Evolutionary conservation across 2,329 filamentous ascomycete species (phyloP).

Genomic region (Leptodontidium sp.): DNA sequence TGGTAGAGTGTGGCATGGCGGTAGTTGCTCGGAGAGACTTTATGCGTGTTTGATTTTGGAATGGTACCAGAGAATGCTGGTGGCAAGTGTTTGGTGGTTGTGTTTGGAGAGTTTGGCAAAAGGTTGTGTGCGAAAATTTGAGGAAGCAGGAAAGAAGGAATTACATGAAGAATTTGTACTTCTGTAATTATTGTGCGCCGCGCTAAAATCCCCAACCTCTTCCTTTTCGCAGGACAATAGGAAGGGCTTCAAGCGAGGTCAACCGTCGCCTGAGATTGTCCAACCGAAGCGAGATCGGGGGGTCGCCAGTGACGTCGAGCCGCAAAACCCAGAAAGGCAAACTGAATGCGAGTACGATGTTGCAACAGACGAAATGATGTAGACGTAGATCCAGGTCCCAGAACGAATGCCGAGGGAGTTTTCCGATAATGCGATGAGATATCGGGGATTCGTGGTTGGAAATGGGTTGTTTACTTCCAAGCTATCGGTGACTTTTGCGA

Average conservation of each 20-base stretch:
- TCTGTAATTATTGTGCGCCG: background rate
- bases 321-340: no score
- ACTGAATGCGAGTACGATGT: no score
- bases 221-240: conserved; percentile 17
- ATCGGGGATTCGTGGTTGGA: no score
- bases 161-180: background rate
- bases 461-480: conserved; percentile 1
- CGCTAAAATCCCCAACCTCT: conserved; percentile 8
- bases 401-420: no score
- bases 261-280: background rate
- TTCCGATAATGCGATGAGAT: background rate
- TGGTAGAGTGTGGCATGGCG: background rate
- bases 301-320: background rate
- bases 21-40: background rate
- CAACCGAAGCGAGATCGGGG: background rate
- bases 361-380: no score
- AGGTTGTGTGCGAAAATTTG: background rate
- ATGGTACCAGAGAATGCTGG: background rate
- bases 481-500: background rate
- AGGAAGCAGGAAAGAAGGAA: background rate
- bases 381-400: background rate
- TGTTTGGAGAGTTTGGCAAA: background rate
- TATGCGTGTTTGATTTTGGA: background rate
- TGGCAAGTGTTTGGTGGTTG: background rate
- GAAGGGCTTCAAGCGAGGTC: background rate